phyloP scores from a whole-genome alignment of 768 basidiomycete genomes.

The Mycena filopes region DNA sequence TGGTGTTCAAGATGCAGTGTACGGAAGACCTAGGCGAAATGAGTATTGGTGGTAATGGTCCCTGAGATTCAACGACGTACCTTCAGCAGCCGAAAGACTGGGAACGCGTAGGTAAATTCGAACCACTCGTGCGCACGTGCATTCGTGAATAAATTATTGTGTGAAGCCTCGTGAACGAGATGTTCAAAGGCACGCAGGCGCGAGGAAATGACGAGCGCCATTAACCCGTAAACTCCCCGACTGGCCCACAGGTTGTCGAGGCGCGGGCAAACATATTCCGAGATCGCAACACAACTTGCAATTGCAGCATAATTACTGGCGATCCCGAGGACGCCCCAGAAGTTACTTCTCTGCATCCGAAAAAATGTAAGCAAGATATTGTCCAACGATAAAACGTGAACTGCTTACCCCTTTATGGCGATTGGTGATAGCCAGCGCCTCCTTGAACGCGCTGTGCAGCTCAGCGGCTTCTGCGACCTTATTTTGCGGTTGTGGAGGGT shows the following conservation, averaged over 20 bases:
- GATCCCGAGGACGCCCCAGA: constrained; percentile 5
- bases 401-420: no score
- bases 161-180: constrained; percentile 17
- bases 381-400: no score
- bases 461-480: no score
- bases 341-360: constrained; percentile 15
- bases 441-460: no score
- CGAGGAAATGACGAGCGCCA: constrained; percentile 19
- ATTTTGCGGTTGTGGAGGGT: no score
- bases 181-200: constrained; percentile 15
- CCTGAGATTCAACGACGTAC: background rate
- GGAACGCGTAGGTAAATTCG: constrained; percentile 20
- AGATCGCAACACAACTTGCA: constrained; percentile 1
- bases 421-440: no score
- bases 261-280: background rate
- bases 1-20: constrained; percentile 23
- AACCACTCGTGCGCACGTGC: constrained; percentile 18
- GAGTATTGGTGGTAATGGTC: background rate
- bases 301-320: constrained; percentile 4
- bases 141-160: constrained; percentile 16
- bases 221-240: background rate
- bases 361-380: no score
- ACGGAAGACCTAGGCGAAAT: constrained; percentile 12
- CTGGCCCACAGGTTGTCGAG: background rate
- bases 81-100: constrained; percentile 21